Base-by-base conservation (phyloP, 2,329 filamentous ascomycete species). In the Botryosphaeria dothidea region DNA sequence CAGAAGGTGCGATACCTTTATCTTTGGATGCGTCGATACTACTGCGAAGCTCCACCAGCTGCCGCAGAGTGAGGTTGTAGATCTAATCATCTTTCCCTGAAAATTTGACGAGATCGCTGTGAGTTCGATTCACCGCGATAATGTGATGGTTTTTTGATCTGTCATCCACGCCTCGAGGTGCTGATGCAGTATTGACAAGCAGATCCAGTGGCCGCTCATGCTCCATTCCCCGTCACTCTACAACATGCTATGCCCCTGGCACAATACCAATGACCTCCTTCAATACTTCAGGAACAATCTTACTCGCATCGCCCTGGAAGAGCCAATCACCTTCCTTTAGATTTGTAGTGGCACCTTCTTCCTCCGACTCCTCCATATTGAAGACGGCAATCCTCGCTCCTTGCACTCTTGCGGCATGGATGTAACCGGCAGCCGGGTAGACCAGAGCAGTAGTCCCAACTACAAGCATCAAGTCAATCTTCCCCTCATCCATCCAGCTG, bases 241-340 rank as follows among this genome's bases (percentile, higher is more conserved):
- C n/a, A n/a, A n/a, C n/a, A n/a, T n/a, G n/a, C n/a, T 31, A 52
- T 3, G 29, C 49, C 2, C n/a, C 49, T 36, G 60, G 60, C 17
- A 54, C 25, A 17, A 45, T 19, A 7, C 56, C 56, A 21, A 69
- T 52, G 21, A 66, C 57, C 13, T 65, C 67, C 48, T 56, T 63
- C 29, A 71, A 70, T 63, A 88, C 80, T 69, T 83, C 78, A 0
- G 85, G 86, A 41, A 89, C 71, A 61, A 88, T 75, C 34, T 77
- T 75, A 43, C 80, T 82, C 3, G 86, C 86, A 78, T 88, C 86
- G 0, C 86, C 86, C 52, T 84, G 75, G 71, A 88, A 88, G 68
- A 86, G 82, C 81, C 86, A 89, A 71, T 88, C 86, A 2, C 76
- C 72, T 1, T 81, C 72, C 29, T 76, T 72, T 52, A 86, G 71